phyloP scores from a whole-genome alignment of 163 green algal genomes.

The Volvox carteri region DNA sequence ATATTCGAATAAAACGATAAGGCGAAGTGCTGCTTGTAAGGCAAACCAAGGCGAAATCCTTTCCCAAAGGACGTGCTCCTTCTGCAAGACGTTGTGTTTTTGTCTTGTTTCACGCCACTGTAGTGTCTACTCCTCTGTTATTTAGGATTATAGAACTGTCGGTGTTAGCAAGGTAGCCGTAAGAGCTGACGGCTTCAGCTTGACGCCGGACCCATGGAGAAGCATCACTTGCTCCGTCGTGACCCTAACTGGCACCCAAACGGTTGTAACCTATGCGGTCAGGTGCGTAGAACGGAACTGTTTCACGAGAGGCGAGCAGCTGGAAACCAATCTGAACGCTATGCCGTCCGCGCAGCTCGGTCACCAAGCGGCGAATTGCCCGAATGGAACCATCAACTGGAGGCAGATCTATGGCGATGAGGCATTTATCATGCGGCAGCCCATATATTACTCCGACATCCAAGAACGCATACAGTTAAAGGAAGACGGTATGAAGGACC shows the following conservation, averaged over 20 bases:
- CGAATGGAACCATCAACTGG: slow-evolving; percentile 94
- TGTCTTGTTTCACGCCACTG: too few relatives aligned
- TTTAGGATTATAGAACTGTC: too few relatives aligned
- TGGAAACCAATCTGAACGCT: neutral
- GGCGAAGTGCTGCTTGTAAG: too few relatives aligned
- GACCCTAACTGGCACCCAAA: slow-evolving; percentile 90
- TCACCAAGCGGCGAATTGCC: slow-evolving; percentile 91
- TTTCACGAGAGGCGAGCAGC: neutral
- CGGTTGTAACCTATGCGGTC: slow-evolving; percentile 93
- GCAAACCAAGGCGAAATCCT: too few relatives aligned
- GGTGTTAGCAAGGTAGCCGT: too few relatives aligned
- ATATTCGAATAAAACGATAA: too few relatives aligned
- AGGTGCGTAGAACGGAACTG: slow-evolving; percentile 69
- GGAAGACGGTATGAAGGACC: slow-evolving; percentile 75
- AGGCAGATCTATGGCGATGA: slow-evolving; percentile 90
- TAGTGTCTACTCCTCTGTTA: too few relatives aligned
- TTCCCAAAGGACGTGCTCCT: too few relatives aligned
- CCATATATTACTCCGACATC: slow-evolving; percentile 86
- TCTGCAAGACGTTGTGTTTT: too few relatives aligned
- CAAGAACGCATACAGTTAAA: slow-evolving; percentile 72
- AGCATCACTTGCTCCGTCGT: slow-evolving; percentile 76
- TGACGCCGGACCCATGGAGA: slow-evolving; percentile 52
- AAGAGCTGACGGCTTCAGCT: slow-evolving; percentile 16
- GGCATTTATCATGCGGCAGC: slow-evolving; percentile 82
- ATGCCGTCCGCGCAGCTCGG: slow-evolving; percentile 78